phyloP scores from a whole-genome alignment of 768 basidiomycete species.

The Tricholoma hemisulphureum region DNA sequence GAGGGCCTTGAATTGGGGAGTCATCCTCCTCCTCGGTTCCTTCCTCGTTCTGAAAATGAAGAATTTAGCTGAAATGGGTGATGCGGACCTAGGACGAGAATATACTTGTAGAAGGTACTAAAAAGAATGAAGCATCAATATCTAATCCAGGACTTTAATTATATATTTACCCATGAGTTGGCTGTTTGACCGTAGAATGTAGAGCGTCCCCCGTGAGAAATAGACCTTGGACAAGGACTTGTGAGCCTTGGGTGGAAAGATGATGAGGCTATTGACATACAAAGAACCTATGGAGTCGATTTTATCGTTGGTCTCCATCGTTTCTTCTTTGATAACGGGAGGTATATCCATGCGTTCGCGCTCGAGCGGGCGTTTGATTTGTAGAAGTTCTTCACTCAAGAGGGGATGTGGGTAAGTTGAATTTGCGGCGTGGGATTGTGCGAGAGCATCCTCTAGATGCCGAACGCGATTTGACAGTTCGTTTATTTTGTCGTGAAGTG shows the following conservation, averaged over 20 bases:
- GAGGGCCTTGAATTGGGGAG: conserved; percentile 32
- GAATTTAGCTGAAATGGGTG: neutral
- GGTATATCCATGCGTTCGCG: conserved; percentile 47
- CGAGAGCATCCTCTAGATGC: conserved; percentile 66
- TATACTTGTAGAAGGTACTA: conserved; percentile 68
- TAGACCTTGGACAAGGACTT: conserved; percentile 41
- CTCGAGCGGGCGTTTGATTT: conserved; percentile 67
- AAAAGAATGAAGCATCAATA: conserved; percentile 13
- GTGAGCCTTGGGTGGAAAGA: conserved; percentile 12
- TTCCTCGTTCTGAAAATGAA: conserved; percentile 51
- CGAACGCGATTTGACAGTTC: conserved; percentile 59
- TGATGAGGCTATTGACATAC: conserved; percentile 37
- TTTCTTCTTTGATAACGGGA: conserved; percentile 35
- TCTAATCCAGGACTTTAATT: conserved; percentile 2
- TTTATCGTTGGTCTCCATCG: conserved; percentile 50
- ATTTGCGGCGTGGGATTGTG: conserved; percentile 46
- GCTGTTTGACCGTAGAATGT: conserved; percentile 67
- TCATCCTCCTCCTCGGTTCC: conserved; percentile 54
- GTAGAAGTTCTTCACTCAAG: conserved; percentile 57
- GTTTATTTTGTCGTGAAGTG: conserved; percentile 66
- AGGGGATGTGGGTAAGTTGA: conserved; percentile 56
- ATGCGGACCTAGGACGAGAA: conserved; percentile 1
- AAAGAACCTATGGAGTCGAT: conserved; percentile 66
- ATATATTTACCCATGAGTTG: conserved; percentile 62
- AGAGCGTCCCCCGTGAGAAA: conserved; percentile 59